Conservation (phyloP, 2,329 filamentous ascomycete species). For the Drechslerella stenobrocha region DNA sequence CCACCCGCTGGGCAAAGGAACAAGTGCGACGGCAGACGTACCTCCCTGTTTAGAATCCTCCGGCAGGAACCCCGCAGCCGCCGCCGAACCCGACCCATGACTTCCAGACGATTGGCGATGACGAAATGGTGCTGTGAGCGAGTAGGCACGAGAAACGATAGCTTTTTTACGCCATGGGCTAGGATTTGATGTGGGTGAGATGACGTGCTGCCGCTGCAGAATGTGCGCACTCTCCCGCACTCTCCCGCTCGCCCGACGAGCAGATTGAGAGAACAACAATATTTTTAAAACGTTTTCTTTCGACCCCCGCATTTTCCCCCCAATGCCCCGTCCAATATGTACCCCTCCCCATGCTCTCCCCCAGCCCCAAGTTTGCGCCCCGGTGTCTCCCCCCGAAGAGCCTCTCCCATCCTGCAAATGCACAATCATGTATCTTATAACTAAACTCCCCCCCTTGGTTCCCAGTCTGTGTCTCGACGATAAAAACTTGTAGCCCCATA, state of each 20-base stretch:
- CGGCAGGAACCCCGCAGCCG: conserved; percentile 9
- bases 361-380: background rate
- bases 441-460: conserved; percentile 21
- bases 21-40: conserved; percentile 89
- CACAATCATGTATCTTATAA: conserved; percentile 49
- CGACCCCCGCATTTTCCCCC: conserved; percentile 13
- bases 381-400: background rate
- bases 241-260: conserved; percentile 7
- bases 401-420: conserved; percentile 29
- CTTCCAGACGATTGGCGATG: background rate
- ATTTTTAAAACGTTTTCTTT: conserved; percentile 49
- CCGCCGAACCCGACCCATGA: conserved; percentile 8
- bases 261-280: conserved; percentile 48
- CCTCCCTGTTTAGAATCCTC: conserved; percentile 37
- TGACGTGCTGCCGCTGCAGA: background rate
- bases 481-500: conserved; percentile 49
- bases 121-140: conserved; percentile 36
- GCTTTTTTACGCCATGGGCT: conserved; percentile 24
- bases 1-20: conserved; percentile 94
- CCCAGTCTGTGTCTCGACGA: conserved; percentile 10
- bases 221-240: background rate
- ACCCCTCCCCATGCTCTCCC: conserved; percentile 15
- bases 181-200: conserved; percentile 4
- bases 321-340: background rate
- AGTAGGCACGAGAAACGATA: conserved; percentile 15